Evolutionary conservation across 305 asterid genomes (phyloP), one percentile per base, ranked within the genome.

Genomic region (Petunia hybrid): DNA sequence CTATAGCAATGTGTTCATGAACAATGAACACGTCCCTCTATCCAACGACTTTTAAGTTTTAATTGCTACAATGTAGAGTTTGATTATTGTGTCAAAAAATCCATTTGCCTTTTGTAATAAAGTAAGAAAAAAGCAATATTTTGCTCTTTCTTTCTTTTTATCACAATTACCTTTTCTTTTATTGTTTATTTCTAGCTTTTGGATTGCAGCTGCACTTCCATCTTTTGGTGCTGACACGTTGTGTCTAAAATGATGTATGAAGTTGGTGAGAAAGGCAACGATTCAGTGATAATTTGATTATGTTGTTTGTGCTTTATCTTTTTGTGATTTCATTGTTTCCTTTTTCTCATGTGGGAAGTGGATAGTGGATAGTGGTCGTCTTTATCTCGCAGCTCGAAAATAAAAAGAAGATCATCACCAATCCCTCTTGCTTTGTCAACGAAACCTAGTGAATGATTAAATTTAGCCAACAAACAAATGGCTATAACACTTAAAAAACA

Each of bases 1-100:
- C 82, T 94, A 91, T 81, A 46, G 81, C 85, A 87, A 92, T 55
- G 91, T 90, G 74, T 92, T 86, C 92, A 83, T 94, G 88, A 82
- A 85, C 46, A 86, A 86, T 1, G 95, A 90, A 38, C 97, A 90
- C 42, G 88, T 87, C 46, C 94, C 95, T 14, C 90, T 91, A 3
- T 82, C 85, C 0, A 80, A 70, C 53, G 97, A 90, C 13, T 79
- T 68, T 4, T 66, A 46, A 55, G 2, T 46, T 68, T 1, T 76
- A 45, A 69, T 45, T 68, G n/a, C 12, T 10, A 10, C 0, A 7
- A 53, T 39, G 36, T 77, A 45, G 56, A 40, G 35, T 82, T 67
- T 42, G 53, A 51, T 76, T 22, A 10, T 6, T 62, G 59, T 41
- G 36, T 53, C 0, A 1, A 6, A 75, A 36, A 39, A 53, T 74